A percentile compares a stretch with the other conserved stretches of the same genome.
Conservation (phyloP, 495 filamentous ascomycete genomes). For the Penicillium maclennaniae region DNA sequence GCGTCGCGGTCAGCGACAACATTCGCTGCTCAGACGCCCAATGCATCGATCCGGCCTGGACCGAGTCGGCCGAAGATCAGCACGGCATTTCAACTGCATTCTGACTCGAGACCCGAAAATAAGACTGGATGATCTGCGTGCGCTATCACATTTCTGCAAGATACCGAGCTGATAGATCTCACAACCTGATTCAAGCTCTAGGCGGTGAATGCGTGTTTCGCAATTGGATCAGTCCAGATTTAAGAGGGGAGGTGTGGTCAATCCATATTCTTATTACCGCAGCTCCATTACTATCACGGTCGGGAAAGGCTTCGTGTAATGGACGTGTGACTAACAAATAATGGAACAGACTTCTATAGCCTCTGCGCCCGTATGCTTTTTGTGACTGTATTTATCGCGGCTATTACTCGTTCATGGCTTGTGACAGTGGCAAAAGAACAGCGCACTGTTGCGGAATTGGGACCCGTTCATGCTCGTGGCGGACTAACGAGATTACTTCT, state of each 20-base stretch:
- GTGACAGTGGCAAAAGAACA: too few species aligned
- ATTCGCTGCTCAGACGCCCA: background rate
- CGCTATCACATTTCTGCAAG: background rate
- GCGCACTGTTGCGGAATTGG: background rate
- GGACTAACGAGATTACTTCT: background rate
- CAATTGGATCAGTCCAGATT: background rate
- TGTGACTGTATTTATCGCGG: background rate
- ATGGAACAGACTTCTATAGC: too few species aligned
- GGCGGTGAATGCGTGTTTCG: background rate
- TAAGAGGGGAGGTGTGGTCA: background rate
- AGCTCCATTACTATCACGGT: too few species aligned
- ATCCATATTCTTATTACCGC: background rate
- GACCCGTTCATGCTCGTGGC: background rate
- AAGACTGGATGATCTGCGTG: constrained; percentile 1
- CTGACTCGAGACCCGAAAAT: background rate
- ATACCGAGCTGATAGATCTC: background rate
- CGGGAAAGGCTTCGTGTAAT: background rate
- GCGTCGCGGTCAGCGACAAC: background rate
- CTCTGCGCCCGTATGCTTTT: too few species aligned
- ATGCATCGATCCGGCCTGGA: background rate
- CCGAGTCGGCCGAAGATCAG: background rate
- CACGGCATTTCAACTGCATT: background rate
- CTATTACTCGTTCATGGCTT: too few species aligned
- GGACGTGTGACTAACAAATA: background rate
- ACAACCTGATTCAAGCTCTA: background rate